Percentiles rank a stretch among this genome's conserved stretches.
Evolutionary conservation across 106 monocot genomes (phyloP).

Genomic region (Acorus calamus): DNA sequence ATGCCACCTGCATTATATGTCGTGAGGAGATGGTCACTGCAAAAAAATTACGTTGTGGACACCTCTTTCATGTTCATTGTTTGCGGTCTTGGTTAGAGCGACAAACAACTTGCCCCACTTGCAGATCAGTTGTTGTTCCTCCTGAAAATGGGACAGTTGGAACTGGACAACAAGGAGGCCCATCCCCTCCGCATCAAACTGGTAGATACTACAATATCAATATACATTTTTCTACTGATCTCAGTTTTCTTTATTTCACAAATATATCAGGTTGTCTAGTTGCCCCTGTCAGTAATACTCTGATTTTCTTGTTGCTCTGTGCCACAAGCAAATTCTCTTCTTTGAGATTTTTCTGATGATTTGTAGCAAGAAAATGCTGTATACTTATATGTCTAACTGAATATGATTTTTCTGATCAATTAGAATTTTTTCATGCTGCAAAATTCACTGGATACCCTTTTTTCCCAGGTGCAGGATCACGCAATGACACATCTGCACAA

Average conservation of each 20-base stretch:
- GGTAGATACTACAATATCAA: slow-evolving; percentile 22
- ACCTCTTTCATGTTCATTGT: slow-evolving; percentile 96
- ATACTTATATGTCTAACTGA: too few relatives aligned
- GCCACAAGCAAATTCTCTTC: too few relatives aligned
- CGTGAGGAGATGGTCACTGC: slow-evolving; percentile 96
- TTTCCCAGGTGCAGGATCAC: slow-evolving; percentile 20
- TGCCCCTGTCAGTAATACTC: too few relatives aligned
- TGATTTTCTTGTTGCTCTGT: too few relatives aligned
- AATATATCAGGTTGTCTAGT: too few relatives aligned
- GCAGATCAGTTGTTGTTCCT: slow-evolving; percentile 70
- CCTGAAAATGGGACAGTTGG: slow-evolving; percentile 41
- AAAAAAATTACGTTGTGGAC: slow-evolving; percentile 88
- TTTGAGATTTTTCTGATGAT: too few relatives aligned
- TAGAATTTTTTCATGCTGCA: too few relatives aligned
- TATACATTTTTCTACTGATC: too few relatives aligned
- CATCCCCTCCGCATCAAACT: slow-evolving; percentile 35
- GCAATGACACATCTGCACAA: slow-evolving; percentile 25
- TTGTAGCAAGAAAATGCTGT: too few relatives aligned
- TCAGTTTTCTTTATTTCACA: too few relatives aligned
- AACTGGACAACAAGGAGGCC: slow-evolving; percentile 27
- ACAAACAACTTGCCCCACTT: slow-evolving; percentile 94
- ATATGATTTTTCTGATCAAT: too few relatives aligned
- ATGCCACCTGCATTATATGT: slow-evolving; percentile 97
- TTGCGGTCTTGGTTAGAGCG: slow-evolving; percentile 88
- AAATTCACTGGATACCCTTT: background rate